A percentile compares a stretch with the other conserved stretches of the same genome.
Evolutionary conservation across 176 grass and related monocot genomes (phyloP).

Genomic region (Oryza brachyantha): DNA sequence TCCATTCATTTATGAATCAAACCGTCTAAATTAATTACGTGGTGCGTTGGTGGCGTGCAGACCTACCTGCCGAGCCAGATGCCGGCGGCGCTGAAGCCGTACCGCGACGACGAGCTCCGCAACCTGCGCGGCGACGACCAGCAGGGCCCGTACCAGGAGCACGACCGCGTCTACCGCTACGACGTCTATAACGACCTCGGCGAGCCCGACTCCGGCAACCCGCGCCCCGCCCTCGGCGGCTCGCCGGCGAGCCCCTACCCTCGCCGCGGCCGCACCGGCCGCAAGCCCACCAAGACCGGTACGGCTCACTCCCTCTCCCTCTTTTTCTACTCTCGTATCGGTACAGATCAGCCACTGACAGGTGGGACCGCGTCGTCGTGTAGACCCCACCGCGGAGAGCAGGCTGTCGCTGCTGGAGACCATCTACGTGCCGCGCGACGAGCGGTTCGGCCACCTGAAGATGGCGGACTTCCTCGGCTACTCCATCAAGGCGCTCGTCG

Average conservation of each 20-base stretch:
- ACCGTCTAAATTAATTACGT: not conserved
- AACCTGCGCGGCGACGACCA: constrained; percentile 40
- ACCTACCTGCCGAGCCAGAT: constrained; percentile 38
- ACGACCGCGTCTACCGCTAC: constrained; percentile 48
- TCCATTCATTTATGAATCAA: too few species aligned
- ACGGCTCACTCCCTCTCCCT: too few species aligned
- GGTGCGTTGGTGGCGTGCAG: constrained; percentile 3
- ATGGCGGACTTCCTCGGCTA: constrained; percentile 47
- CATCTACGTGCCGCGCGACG: constrained; percentile 56
- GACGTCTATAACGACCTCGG: constrained; percentile 53
- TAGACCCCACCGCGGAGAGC: not conserved
- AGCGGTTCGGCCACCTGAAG: constrained; percentile 53
- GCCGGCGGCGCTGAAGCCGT: constrained; percentile 30
- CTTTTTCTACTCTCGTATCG: not conserved
- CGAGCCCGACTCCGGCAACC: constrained; percentile 18
- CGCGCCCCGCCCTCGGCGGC: constrained; percentile 38
- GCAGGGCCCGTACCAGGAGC: constrained; percentile 15
- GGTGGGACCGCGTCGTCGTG: not conserved
- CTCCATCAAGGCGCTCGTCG: constrained; percentile 28
- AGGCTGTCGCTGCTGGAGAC: not conserved
- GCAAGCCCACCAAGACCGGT: constrained; percentile 23
- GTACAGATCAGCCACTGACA: not conserved
- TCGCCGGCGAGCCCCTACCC: constrained; percentile 38
- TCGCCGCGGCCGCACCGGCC: constrained; percentile 41
- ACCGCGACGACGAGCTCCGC: constrained; percentile 45